Conservation (phyloP, 805 yeast genomes). For the Yamadazyma olivae region DNA sequence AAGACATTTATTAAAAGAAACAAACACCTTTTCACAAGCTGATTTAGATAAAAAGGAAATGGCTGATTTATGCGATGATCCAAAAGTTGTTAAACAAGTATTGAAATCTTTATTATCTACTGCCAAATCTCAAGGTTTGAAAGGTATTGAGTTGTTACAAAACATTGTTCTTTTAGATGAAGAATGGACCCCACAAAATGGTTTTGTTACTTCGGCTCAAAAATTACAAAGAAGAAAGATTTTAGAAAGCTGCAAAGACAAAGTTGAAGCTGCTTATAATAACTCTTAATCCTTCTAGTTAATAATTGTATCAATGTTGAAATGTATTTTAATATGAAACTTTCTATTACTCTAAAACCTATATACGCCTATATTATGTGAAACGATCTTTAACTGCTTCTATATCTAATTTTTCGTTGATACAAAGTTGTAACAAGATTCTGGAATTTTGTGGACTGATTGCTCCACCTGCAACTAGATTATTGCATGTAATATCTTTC, state of each 20-base stretch:
- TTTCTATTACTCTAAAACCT: too few species aligned
- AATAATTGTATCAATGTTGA: not conserved
- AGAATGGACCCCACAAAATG: slow-evolving; percentile 98
- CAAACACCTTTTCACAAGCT: slow-evolving; percentile 45
- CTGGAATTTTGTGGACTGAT: slow-evolving; percentile 65
- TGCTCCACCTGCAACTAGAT: slow-evolving; percentile 61
- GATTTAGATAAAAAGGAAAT: slow-evolving; percentile 43
- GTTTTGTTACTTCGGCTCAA: slow-evolving; percentile 92
- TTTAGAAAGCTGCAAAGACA: slow-evolving; percentile 60
- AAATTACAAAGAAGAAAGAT: slow-evolving; percentile 93
- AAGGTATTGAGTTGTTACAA: slow-evolving; percentile 79
- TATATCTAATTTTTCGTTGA: slow-evolving; percentile 37
- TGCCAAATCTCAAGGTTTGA: slow-evolving; percentile 76
- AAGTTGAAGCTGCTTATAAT: slow-evolving; percentile 63
- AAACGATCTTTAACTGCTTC: slow-evolving; percentile 40
- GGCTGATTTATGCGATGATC: slow-evolving; percentile 52
- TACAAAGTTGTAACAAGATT: slow-evolving; percentile 54
- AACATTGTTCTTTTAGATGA: slow-evolving; percentile 78
- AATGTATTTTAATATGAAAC: not conserved
- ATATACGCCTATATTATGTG: too few species aligned
- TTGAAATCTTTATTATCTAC: slow-evolving; percentile 62
- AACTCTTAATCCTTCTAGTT: slow-evolving; percentile 1
- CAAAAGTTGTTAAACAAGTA: slow-evolving; percentile 52
- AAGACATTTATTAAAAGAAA: slow-evolving; percentile 52
- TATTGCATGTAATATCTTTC: slow-evolving; percentile 19